These are phyloP conservation scores for Cystofilobasidium capitatum DNA, from an alignment of 768 basidiomycete genomes.

Conservation along the genomic window DNA sequence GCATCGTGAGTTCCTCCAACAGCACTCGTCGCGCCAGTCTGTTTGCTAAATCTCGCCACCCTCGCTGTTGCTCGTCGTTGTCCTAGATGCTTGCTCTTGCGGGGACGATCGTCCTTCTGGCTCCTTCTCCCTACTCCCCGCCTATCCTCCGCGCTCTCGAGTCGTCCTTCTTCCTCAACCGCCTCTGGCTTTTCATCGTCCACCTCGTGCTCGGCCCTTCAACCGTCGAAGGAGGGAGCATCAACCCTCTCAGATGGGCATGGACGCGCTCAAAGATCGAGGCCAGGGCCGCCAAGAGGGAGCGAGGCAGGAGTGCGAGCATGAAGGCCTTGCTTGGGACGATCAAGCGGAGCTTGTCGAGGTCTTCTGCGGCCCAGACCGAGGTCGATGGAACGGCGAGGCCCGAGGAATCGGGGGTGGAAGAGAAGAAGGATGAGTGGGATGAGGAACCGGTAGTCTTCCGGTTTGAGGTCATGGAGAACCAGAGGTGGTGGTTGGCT, in stretches of 20 bases:
- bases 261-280: conserved; percentile 25
- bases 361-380: not conserved
- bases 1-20: conserved; percentile 10
- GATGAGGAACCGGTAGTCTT: conserved; percentile 50
- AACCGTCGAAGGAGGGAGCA: conserved; percentile 28
- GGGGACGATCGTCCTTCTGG: conserved; percentile 29
- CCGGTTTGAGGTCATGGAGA: conserved; percentile 36
- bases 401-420: not conserved
- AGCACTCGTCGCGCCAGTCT: not conserved
- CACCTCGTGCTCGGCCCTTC: conserved; percentile 31
- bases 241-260: conserved; percentile 7
- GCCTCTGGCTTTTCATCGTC: conserved; percentile 27
- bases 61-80: not conserved
- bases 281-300: not conserved
- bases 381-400: not conserved
- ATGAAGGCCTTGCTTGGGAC: conserved; percentile 1
- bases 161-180: conserved; percentile 30
- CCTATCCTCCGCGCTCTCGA: conserved; percentile 29
- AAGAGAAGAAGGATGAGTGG: conserved; percentile 49
- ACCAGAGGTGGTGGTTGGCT: conserved; percentile 63
- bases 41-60: not conserved
- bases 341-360: conserved; percentile 1
- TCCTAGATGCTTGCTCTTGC: conserved; percentile 16
- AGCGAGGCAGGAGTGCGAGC: conserved; percentile 11
- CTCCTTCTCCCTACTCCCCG: conserved; percentile 34